These are phyloP conservation scores for Tylopilus intermedius DNA, from an alignment of 768 basidiomycete genomes.

Conservation along the genomic window DNA sequence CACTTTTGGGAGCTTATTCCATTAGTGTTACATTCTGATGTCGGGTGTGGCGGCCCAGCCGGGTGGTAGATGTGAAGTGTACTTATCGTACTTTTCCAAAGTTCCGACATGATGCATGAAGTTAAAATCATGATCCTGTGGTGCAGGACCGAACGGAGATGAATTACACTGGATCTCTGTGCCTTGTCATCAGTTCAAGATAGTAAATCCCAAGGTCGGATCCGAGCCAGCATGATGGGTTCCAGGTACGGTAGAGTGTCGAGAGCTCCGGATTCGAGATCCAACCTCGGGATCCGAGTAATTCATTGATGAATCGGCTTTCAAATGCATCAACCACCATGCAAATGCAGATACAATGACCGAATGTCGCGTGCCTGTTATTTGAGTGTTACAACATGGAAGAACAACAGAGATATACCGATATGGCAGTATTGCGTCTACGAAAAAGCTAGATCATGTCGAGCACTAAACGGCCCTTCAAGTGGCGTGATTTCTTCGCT, in stretches of 20 bases:
- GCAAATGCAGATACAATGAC: background rate
- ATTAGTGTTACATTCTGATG: background rate
- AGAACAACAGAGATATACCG: background rate
- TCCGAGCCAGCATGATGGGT: background rate
- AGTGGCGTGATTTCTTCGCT: slow-evolving; percentile 2
- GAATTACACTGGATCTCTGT: background rate
- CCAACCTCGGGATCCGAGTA: background rate
- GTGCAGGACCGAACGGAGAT: background rate
- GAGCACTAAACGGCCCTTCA: background rate
- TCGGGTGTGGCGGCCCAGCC: slow-evolving; percentile 1
- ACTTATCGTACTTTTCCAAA: background rate
- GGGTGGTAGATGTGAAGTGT: background rate
- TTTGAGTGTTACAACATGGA: background rate
- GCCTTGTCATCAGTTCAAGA: background rate
- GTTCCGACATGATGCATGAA: background rate
- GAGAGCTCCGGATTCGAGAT: background rate
- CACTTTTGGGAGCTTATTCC: background rate
- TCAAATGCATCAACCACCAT: background rate
- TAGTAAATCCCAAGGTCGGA: slow-evolving; percentile 8
- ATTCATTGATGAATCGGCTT: background rate
- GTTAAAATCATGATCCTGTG: background rate
- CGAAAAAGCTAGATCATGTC: slow-evolving; percentile 4
- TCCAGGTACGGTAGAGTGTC: slow-evolving; percentile 9
- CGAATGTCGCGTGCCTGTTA: background rate
- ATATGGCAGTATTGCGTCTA: slow-evolving; percentile 8